Evolutionary conservation across 2,329 filamentous ascomycete species (phyloP).

Genomic region (Beauveria rudraprayagi): DNA sequence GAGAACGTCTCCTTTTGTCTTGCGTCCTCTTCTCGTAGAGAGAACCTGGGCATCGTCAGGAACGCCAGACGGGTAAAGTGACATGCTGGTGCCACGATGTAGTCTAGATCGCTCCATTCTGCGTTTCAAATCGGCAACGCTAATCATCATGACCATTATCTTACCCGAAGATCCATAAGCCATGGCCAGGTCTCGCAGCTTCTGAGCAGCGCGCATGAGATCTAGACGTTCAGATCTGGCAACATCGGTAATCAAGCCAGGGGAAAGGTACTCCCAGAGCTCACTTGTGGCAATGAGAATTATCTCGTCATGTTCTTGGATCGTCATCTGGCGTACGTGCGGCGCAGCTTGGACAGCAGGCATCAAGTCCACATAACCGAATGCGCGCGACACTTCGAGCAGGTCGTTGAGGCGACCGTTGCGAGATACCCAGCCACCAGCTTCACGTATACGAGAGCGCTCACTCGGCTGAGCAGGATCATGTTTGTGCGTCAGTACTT

Average conservation of each 20-base stretch:
- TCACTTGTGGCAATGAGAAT: conserved; percentile 86
- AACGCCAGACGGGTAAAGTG: conserved; percentile 68
- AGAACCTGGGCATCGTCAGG: conserved; percentile 61
- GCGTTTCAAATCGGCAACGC: conserved; percentile 82
- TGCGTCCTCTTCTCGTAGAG: conserved; percentile 57
- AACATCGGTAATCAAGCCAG: conserved; percentile 85
- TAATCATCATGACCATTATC: conserved; percentile 98
- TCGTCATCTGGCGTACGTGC: conserved; percentile 66
- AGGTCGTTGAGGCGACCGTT: conserved; percentile 90
- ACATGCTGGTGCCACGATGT: conserved; percentile 74
- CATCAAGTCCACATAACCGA: conserved; percentile 89
- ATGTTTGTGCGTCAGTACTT: conserved; percentile 81
- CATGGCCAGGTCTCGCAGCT: conserved; percentile 88
- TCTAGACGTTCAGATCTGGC: conserved; percentile 79
- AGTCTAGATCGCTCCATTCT: conserved; percentile 64
- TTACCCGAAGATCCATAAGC: conserved; percentile 90
- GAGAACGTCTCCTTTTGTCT: conserved; percentile 54
- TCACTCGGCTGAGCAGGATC: conserved; percentile 83
- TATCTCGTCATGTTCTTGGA: conserved; percentile 87
- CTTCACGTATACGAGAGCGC: conserved; percentile 82
- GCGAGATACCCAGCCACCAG: conserved; percentile 90
- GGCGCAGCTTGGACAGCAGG: conserved; percentile 89
- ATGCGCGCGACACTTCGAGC: conserved; percentile 85
- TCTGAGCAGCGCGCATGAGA: conserved; percentile 90
- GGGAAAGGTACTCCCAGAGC: conserved; percentile 89